Evolutionary conservation across 2,329 filamentous ascomycete genomes (phyloP), one percentile per base, ranked within the genome.

Genomic region (Fusarium albosuccineum): DNA sequence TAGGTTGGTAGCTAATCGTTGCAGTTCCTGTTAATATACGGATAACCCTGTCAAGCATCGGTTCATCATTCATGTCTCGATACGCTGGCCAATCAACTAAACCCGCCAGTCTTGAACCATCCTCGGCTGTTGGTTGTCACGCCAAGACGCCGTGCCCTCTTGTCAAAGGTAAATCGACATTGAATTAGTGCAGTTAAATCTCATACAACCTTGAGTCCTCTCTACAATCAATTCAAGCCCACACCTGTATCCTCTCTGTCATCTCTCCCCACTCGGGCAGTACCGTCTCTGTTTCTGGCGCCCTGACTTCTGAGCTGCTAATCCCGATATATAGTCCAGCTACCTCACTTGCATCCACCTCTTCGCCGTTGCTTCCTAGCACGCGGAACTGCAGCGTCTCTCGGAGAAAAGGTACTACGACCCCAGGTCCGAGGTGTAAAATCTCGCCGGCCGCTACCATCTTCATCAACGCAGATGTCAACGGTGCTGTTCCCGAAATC

Each of bases 401-500:
- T 26, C 68, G 70, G n/a, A 87, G 76, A 61, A 82, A 85, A 1
- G 82, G 80, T 37, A 77, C 74, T 3, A 82, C 77, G 8, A 74
- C 75, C 0, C 66, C 67, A 0, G 78, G 70, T 3, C 78, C 76
- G 17, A 86, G 72, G 62, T 78, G 75, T 2, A 67, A 51, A n/a
- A 86, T 61, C 13, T 68, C 68, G 6, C 79, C 78, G 0, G 70
- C 70, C 1, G 73, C 74, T 5, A 85, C 76, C 71, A 81, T 78
- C 46, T 79, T 77, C 64, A 84, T 76, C 54, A 88, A 71, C 4
- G 81, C 79, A 7, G 80, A 79, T 3, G 86, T 88, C 64, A 88
- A 70, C 1, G 86, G 86, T 11, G 86, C 75, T 0, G 85, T 83
- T 2, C 85, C 84, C 1, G 84, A 81, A 14, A 85, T 78, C 50